Evolutionary conservation across 2,329 filamentous ascomycete species (phyloP), one percentile per base, ranked within the genome.

Genomic region (Pseudocercospora crystallina): DNA sequence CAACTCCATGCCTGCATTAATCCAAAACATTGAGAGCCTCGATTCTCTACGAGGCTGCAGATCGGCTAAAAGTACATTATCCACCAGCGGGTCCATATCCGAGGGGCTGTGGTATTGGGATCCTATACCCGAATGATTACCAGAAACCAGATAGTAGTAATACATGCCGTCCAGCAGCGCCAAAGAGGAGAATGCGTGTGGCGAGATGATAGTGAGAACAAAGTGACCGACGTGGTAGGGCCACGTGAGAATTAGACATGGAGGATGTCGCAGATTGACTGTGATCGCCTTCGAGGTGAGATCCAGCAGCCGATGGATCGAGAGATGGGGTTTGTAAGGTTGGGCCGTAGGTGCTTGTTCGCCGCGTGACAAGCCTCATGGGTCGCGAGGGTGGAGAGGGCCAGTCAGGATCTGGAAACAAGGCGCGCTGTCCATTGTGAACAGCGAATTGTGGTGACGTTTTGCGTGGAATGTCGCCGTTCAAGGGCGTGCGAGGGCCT

Each of bases 151-250:
- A 12, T 47, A 43, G 45, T 52, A 54, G 33, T 54, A 44, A 43
- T 36, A 57, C 51, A 54, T 50, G 54, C 54, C 54, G 54, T 41
- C 47, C 54, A 54, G 54, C 51, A 51, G 54, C 47, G 29, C 37
- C 51, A 7, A 26, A 4, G 20, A 7, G 3, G 20, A 26, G 20
- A 26, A 26, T 26, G 20, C 20, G 20, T 7, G 20, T 26, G 20
- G 20, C 20, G 20, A 26, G 20, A 26, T 26, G 7, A 26, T 4
- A 26, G 20, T 26, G 20, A 26, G 20, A 26, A 26, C 7, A 26
- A 7, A 26, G 20, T 26, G 20, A 26, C 7, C 20, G 20, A 26
- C 20, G 20, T 26, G 20, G 20, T 26, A 26, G 20, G 20, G 20
- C 20, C 20, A 7, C 20, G 20, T 3, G 7, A 4, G 3, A 26